Evolutionary conservation across 2,329 filamentous ascomycete species (phyloP), one percentile per base, ranked within the genome.

Genomic region (Orbilia blumenaviensis): DNA sequence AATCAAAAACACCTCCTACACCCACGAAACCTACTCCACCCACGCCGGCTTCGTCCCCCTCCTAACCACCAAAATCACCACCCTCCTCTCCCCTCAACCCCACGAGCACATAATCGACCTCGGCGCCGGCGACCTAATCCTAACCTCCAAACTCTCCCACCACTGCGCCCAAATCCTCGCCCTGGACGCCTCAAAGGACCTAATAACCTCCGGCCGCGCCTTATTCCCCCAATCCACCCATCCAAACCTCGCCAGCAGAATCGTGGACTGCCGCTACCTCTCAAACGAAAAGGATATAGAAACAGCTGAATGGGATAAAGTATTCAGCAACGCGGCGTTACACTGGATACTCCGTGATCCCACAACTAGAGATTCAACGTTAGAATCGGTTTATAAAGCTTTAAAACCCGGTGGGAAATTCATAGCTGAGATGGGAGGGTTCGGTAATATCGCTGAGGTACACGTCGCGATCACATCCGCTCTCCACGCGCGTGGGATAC

Each of bases 261-360:
- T 78, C 9, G 74, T 84, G 14, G 46, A 66, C 41, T 61, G 56
- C 38, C 7, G 62, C 32, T 48, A 48, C 42, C n/a, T 69, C 16
- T 5, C 78, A 1, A 56, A 41, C 0, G 58, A 66, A 9, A 41
- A 18, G 6, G 46, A 64, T 18, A 32, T 69, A 10, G 58, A 79
- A 1, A 42, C 72, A 7, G 80, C 78, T 12, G 50, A 54, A 2
- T 84, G 80, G 80, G 82, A 83, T 56, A 84, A 84, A 54, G 80
- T 83, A 3, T 84, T 85, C 78, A 82, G 80, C 23, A 85, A 85
- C 68, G 84, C 84, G 0, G 84, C 84, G 0, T 77, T 85, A 46
- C 84, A 85, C 73, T 85, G 84, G 84, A 84, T 85, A 44, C 66
- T 80, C 0, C 61, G 76, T 0, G 74, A 77, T 21, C 48, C 75